phyloP scores from a whole-genome alignment of 192 early-diverging fungal genomes.

The Powellomyces hirtus region DNA sequence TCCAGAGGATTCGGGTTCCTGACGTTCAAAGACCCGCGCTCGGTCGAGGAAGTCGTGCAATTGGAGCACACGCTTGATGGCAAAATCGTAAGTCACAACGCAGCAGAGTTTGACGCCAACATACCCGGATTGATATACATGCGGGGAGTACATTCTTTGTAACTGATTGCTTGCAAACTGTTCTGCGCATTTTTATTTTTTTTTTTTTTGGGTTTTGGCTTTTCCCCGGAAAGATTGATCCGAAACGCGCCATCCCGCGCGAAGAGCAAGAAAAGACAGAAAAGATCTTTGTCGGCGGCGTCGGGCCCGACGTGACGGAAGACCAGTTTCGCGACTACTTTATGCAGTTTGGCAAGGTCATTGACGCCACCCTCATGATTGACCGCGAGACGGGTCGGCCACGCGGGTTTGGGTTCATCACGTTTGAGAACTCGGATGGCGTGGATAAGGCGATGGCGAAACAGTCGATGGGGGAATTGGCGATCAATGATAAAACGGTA shows the following conservation, averaged over 20 bases:
- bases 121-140: too few species aligned
- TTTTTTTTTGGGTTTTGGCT: too few species aligned
- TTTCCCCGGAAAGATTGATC: slow-evolving; percentile 58
- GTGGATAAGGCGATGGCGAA: slow-evolving; percentile 72
- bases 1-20: slow-evolving; percentile 79
- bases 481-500: slow-evolving; percentile 71
- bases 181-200: too few species aligned
- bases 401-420: slow-evolving; percentile 94
- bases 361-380: slow-evolving; percentile 82
- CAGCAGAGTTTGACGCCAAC: too few species aligned
- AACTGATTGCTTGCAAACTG: too few species aligned
- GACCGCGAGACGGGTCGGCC: slow-evolving; percentile 83
- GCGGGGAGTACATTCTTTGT: too few species aligned
- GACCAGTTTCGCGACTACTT: slow-evolving; percentile 84
- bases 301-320: slow-evolving; percentile 82
- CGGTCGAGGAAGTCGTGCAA: slow-evolving; percentile 64
- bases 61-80: slow-evolving; percentile 74
- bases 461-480: slow-evolving; percentile 51
- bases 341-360: slow-evolving; percentile 76
- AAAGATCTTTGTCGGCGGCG: slow-evolving; percentile 93
- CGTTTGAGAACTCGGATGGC: slow-evolving; percentile 72
- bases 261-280: slow-evolving; percentile 76
- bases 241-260: slow-evolving; percentile 69
- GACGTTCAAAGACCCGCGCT: slow-evolving; percentile 62
- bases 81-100: slow-evolving; percentile 61